Base-by-base conservation (phyloP, 1,139 yeast species). In the Sugiyamaella novakii region DNA sequence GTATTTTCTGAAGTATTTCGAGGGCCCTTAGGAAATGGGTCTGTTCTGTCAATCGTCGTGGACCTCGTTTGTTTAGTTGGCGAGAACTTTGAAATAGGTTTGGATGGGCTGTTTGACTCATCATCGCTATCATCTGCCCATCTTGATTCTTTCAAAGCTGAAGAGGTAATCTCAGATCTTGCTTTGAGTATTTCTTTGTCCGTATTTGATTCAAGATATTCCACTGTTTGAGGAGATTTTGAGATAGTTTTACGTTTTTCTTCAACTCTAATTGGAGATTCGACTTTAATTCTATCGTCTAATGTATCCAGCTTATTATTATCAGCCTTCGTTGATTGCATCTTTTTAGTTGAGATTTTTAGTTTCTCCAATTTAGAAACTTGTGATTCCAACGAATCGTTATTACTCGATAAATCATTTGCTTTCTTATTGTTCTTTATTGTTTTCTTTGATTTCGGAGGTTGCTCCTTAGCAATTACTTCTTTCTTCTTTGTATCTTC, bases 101-200 rank as follows among this genome's bases (percentile, higher is more conserved):
- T 33, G 15, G 7, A 5, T 33, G 7, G n/a, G 30, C 12, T 36
- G 3, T 14, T 14, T 12, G 11, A 17, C 24, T 34, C 28, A 21
- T 18, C 34, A 15, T 10, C 15, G 24, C 25, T 19, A 11, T 29
- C 43, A 38, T 39, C 33, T 11, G 43, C 34, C 43, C 43, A 39
- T 19, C 35, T 14, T 11, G 43, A 39, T 3, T 39, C 24, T 21
- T 39, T 21, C n/a, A 39, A 18, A 19, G 35, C 22, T n/a, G 43
- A 8, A 5, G 25, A 7, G 5, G 42, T 38, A 3, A n/a, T 3
- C 5, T 14, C 24, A 15, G 28, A 30, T n/a, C 29, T 30, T n/a
- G 33, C 43, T 29, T 28, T n/a, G 4, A 27, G 7, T 11, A 17
- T 19, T 4, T 12, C 21, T 21, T 19, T 29, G 29, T 29, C 43